These are phyloP conservation scores for Huntiella omanensis DNA, from an alignment of 2,329 filamentous ascomycete genomes.

Conservation along the genomic window DNA sequence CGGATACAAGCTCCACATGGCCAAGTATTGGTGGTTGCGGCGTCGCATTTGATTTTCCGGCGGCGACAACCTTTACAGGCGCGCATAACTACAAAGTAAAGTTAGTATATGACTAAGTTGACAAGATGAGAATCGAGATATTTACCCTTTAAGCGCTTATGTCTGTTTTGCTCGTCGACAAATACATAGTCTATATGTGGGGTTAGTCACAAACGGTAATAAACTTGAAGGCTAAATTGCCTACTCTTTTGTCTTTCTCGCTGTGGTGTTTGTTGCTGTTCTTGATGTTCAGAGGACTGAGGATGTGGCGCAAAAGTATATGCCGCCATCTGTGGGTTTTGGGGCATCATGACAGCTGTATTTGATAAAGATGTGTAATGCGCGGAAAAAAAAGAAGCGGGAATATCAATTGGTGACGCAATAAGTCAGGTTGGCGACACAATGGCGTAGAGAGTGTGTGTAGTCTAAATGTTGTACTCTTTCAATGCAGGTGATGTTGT, in stretches of 20 bases:
- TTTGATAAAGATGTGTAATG: conserved; percentile 14
- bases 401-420: background rate
- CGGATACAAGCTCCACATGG: conserved; percentile 87
- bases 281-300: conserved; percentile 26
- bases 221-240: background rate
- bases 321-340: conserved; percentile 51
- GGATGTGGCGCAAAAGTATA: conserved; percentile 54
- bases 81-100: conserved; percentile 57
- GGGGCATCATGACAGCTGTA: conserved; percentile 36
- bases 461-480: no score
- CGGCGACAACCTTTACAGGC: conserved; percentile 89
- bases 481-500: no score
- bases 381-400: background rate
- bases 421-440: no score
- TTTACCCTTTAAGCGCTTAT: conserved; percentile 86
- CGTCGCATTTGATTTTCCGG: conserved; percentile 96
- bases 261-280: conserved; percentile 19
- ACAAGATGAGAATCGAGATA: background rate
- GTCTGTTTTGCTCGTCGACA: conserved; percentile 94
- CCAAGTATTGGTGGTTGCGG: conserved; percentile 92
- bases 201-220: no score
- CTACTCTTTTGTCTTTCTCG: conserved; percentile 11
- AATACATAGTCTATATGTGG: conserved; percentile 73
- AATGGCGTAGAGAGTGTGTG: no score
- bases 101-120: background rate